Conservation (phyloP, 2,329 filamentous ascomycete genomes). For the Talaromyces sp. region DNA sequence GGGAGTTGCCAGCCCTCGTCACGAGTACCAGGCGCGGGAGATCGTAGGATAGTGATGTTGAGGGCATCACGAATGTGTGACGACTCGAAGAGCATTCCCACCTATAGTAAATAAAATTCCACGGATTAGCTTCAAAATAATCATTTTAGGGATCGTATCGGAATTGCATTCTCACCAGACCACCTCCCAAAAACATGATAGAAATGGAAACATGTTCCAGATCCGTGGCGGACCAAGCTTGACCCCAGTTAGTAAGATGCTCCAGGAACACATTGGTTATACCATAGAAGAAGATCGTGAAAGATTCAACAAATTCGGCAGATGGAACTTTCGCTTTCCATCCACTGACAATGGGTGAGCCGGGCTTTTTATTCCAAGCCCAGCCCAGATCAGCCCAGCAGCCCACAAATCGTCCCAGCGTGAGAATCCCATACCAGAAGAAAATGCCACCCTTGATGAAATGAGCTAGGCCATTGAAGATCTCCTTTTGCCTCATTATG, state of each 20-base stretch:
- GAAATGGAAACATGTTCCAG: conserved; percentile 93
- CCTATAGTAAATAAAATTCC: conserved; percentile 45
- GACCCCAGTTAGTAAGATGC: conserved; percentile 74
- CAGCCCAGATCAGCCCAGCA: conserved; percentile 89
- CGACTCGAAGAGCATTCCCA: conserved; percentile 85
- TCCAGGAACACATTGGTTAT: conserved; percentile 90
- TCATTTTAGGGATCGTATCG: neutral
- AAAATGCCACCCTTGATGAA: conserved; percentile 95
- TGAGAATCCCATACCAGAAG: conserved; percentile 88
- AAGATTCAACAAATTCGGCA: conserved; percentile 87
- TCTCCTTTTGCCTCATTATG: conserved; percentile 70
- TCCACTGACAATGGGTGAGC: conserved; percentile 57
- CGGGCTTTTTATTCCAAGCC: conserved; percentile 88
- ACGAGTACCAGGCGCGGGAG: conserved; percentile 43
- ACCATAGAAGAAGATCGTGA: conserved; percentile 88
- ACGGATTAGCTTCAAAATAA: neutral
- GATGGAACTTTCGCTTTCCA: conserved; percentile 68
- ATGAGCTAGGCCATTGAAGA: conserved; percentile 88
- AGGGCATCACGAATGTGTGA: conserved; percentile 62
- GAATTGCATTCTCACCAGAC: conserved; percentile 63
- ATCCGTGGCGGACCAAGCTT: conserved; percentile 74
- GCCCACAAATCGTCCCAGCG: conserved; percentile 85
- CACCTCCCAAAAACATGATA: conserved; percentile 89
- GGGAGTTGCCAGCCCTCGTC: conserved; percentile 62
- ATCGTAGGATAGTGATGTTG: conserved; percentile 52